Evolutionary conservation across 164 flowering plant species (phyloP), one percentile per base, ranked within the genome.

Genomic region (Brasenia schreberi): DNA sequence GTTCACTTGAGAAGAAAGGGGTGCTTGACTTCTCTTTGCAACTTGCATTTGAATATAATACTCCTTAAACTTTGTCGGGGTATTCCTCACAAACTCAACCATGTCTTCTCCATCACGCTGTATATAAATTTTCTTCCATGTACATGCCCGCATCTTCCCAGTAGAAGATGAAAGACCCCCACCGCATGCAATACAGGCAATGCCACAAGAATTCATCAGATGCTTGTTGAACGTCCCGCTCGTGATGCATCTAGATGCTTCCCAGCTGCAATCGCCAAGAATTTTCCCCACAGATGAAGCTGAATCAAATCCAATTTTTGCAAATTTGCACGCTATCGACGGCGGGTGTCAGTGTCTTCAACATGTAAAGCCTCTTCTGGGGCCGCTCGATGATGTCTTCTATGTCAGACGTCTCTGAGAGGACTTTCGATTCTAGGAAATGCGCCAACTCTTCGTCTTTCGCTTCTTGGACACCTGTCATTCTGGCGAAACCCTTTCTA

Each of bases 11-110:
- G 98, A 90, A 67, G 80, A 88, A 69, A 83, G 82, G 69, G 97
- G 98, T 61, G 95, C 81, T 75, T 94, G 95, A 80, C 93, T 87
- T 81, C 98, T 79, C 75, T 89, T 94, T 59, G 98, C 95, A 18
- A 80, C 91, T 66, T 94, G 95, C 98, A 94, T 94, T 80, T 91
- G 98, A 63, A 91, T 83, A 78, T 89, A 94, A 66, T 91, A 94
- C 81, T 89, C 95, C 72, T 85, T 94, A 69, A 89, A 91, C 77
- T 94, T 96, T 61, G 83, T 19, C 3, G 86, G 88, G 65, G 97
- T 86, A 70, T 81, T 85, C 74, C 87, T 82, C 59, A 89, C 92
- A 71, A 86, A 87, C 64, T 85, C 83, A 71, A 73, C 77, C 95
- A 91, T 83, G 79, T 94, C 97, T 67, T 88, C 87, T 76, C 81